Base-by-base conservation (phyloP, 2,329 filamentous ascomycete species). In the Penicillium paneum region DNA sequence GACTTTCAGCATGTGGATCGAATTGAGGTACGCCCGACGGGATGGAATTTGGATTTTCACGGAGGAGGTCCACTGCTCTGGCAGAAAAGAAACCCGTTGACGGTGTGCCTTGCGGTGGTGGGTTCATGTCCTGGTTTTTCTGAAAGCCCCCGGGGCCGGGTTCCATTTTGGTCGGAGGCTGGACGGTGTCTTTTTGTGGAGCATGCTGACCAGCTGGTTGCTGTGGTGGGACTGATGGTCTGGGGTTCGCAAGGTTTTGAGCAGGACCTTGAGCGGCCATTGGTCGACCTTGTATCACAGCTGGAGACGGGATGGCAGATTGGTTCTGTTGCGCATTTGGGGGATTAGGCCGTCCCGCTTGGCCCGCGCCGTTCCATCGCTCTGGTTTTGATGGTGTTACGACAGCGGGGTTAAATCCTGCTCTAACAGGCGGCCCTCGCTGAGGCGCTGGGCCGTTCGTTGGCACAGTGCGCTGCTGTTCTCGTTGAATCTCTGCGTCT, bases 1-100 rank as follows among this genome's bases (percentile, higher is more conserved):
- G 91, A 57, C 87, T 90, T 65, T 92, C 88, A 6, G 85, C 81
- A 54, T 85, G 85, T 3, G 88, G 88, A 63, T 92, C 88, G 71
- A 92, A 93, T 24, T 80, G 76, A 12, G 83, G 77, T 5, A 74
- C 70, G 4, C 78, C 71, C 3, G 72, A 67, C 32, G 75, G 74
- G 10, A 69, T 75, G 43, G 62, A 70, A 58, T 77, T 76, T 38
- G 71, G 76, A 61, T 78, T 76, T 54, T 83, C 80, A 6, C 82
- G 77, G 5, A 86, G 68, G 53, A 80, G 76, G 51, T 80, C 81
- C 7, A 87, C 81, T 26, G 85, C 86, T 55, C 83, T 80, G 13
- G 88, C 88, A 0, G 88, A 91, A 68, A 87, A 89, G 73, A 91
- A 91, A 0, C 82, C 83, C 7, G 64, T 52, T 15, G 65, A 63